Percentiles rank a stretch among this genome's conserved stretches.
These are phyloP conservation scores for Backusella macrospora DNA, from an alignment of 192 early-diverging fungal species.

Conservation along the genomic window DNA sequence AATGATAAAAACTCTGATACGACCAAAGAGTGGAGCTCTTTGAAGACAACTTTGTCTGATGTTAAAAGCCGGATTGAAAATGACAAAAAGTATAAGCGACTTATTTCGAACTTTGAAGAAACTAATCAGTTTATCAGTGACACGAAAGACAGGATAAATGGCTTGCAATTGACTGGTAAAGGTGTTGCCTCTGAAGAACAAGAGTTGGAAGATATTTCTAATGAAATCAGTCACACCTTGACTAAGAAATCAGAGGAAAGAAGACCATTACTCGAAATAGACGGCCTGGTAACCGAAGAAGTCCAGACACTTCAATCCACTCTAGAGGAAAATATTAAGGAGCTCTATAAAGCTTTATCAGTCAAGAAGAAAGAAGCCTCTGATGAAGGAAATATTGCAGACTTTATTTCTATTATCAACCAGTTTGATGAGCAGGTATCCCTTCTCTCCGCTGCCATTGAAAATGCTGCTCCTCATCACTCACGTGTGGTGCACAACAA, in stretches of 20 bases:
- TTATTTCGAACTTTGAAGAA: constrained; percentile 27
- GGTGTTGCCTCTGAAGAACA: constrained; percentile 21
- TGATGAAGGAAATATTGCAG: constrained; percentile 32
- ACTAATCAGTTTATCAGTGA: constrained; percentile 26
- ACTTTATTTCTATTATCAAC: constrained; percentile 36
- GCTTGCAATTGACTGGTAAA: constrained; percentile 25
- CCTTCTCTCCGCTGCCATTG: constrained; percentile 33
- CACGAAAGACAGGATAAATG: constrained; percentile 24
- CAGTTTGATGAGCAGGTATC: constrained; percentile 37
- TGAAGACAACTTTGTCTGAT: constrained; percentile 27
- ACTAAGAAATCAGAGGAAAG: constrained; percentile 12
- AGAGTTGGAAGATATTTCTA: constrained; percentile 24
- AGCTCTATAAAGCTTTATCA: constrained; percentile 28
- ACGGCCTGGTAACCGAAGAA: constrained; percentile 1
- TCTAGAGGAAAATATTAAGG: constrained; percentile 21
- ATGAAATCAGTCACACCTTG: constrained; percentile 8
- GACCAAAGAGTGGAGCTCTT: constrained; percentile 30
- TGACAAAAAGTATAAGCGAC: neutral
- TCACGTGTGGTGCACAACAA: constrained; percentile 32
- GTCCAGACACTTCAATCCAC: neutral
- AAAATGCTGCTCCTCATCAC: constrained; percentile 33
- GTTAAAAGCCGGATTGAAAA: constrained; percentile 27
- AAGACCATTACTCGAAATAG: neutral
- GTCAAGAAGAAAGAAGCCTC: constrained; percentile 31
- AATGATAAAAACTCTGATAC: constrained; percentile 1